Evolutionary conservation across 768 basidiomycete species (phyloP), one percentile per base, ranked within the genome.

Genomic region (Dendrothele bispora): DNA sequence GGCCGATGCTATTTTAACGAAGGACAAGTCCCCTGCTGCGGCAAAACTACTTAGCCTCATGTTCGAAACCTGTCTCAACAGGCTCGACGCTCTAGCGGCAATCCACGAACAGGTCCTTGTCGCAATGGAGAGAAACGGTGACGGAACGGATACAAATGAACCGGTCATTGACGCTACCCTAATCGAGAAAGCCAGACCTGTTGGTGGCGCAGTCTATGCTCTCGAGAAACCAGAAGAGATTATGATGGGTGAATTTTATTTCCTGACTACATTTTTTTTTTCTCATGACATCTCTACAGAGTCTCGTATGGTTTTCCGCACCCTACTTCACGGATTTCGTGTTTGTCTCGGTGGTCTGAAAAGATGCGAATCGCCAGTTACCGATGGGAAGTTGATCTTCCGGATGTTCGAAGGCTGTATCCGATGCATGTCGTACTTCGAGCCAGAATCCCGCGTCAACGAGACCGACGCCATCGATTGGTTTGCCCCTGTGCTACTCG

Each of bases 371-470:
- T 87, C 84, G 0, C 79, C 85, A 2, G 69, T 82, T 39, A 86
- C 91, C 2, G 91, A 98, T 57, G 93, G 93, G 10, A 83, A 82
- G n/a, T 68, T 93, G 30, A 83, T 98, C 48, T 86, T 87, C 46
- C 83, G 88, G 38, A 78, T 98, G 53, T 98, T 98, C 67, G 84
- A 89, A 54, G 84, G 87, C 25, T 84, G 84, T 57, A 77, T 97
- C 53, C 80, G 83, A 30, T 91, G 88, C 70, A 86, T 97, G 80
- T 77, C 83, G 14, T 74, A 95, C 39, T 91, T 91, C 61, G 89
- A 88, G 48, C 74, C 34, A 25, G 49, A 86, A 47, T 77, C 78
- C 42, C 80, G 82, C 36, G 71, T 88, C 42, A 80, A 75, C 29
- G 79, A 65, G 35, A 71, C 73, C 46, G 94, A 98, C 61, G 84